Base-by-base conservation (phyloP, 495 filamentous ascomycete genomes). In the Hypoxylon fragiforme region DNA sequence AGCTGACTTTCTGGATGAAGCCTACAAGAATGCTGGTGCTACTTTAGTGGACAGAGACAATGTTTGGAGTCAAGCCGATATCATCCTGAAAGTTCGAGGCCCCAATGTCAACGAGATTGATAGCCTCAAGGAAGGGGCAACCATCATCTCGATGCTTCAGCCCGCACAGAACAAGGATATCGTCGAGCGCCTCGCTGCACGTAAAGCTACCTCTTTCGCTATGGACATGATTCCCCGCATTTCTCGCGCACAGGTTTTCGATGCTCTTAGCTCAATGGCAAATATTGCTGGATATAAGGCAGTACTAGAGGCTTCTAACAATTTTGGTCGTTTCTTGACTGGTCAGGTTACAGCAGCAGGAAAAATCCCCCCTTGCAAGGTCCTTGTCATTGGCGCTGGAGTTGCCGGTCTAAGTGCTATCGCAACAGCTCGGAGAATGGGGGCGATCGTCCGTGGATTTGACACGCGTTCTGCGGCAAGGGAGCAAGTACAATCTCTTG, bases 251-350 rank as follows among this genome's bases (percentile, higher is more conserved):
- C 87, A 90, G 60, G 80, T 82, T 6, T 92, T 91, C 62, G 89
- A 92, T 70, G 89, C 88, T 9, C 72, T 90, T 56, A 88, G 85
- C 65, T 90, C 86, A 7, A 91, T 91, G 89, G 87, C 89, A 48
- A 92, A 92, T 54, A 92, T 91, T 68, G 87, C 89, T 14, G 89
- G 89, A 3, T 92, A 92, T 70, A 92, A 90, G 67, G 89, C 87
- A 13, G 86, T 92, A 1, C 69, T 92, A 41, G 88, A 91, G 64
- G 89, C 89, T 1, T 89, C 87, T 1, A 91, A 91, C 68, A 80
- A 84, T 59, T 92, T 91, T 66, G 89, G 88, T 48, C 84, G 87
- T 32, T 92, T 90, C 62, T 69, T 92, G 50, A 90, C 89, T 21
- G 89, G 88, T 32, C 89, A 92, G 62, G 86, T 89, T 24, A 92